A percentile compares a stretch with the other conserved stretches of the same genome.
phyloP scores from a whole-genome alignment of 2,329 filamentous ascomycete genomes.

The Talaromyces sp. region DNA sequence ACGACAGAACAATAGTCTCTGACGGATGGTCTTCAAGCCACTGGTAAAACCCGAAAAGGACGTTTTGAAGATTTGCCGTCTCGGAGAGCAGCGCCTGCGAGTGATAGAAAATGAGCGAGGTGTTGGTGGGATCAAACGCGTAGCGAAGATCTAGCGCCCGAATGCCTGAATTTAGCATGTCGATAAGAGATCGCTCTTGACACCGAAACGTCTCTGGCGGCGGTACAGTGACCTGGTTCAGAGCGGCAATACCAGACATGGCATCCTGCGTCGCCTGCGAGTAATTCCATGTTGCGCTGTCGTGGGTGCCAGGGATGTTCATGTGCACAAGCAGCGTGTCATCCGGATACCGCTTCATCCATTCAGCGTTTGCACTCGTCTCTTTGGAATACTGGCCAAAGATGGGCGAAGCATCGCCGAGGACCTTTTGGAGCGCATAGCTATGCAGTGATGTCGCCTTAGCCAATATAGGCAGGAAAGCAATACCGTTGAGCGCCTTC shows the following conservation, averaged over 20 bases:
- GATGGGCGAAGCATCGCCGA: slow-evolving; percentile 39
- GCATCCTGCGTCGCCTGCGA: slow-evolving; percentile 37
- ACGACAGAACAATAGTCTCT: slow-evolving; percentile 44
- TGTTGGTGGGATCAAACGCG: slow-evolving; percentile 43
- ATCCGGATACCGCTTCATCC: slow-evolving; percentile 46
- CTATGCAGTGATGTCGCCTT: slow-evolving; percentile 15
- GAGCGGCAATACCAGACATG: slow-evolving; percentile 35
- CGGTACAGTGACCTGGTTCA: slow-evolving; percentile 28
- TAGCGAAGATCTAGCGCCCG: slow-evolving; percentile 50
- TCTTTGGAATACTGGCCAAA: slow-evolving; percentile 33
- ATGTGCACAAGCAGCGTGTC: slow-evolving; percentile 40
- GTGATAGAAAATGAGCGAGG: slow-evolving; percentile 47
- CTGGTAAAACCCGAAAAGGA: slow-evolving; percentile 44
- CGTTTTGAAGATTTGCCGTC: slow-evolving; percentile 39
- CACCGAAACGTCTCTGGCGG: slow-evolving; percentile 36
- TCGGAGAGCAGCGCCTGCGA: slow-evolving; percentile 41
- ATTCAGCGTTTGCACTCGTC: slow-evolving; percentile 26
- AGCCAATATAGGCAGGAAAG: neutral
- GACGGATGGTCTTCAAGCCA: slow-evolving; percentile 46
- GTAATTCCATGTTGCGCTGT: slow-evolving; percentile 51
- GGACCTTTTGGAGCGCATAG: slow-evolving; percentile 39
- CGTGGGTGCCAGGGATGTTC: slow-evolving; percentile 49
- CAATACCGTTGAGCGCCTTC: neutral
- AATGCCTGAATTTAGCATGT: slow-evolving; percentile 43
- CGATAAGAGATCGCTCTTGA: slow-evolving; percentile 35